Evolutionary conservation across 495 filamentous ascomycete species (phyloP).

Genomic region (Podospora appendiculata): DNA sequence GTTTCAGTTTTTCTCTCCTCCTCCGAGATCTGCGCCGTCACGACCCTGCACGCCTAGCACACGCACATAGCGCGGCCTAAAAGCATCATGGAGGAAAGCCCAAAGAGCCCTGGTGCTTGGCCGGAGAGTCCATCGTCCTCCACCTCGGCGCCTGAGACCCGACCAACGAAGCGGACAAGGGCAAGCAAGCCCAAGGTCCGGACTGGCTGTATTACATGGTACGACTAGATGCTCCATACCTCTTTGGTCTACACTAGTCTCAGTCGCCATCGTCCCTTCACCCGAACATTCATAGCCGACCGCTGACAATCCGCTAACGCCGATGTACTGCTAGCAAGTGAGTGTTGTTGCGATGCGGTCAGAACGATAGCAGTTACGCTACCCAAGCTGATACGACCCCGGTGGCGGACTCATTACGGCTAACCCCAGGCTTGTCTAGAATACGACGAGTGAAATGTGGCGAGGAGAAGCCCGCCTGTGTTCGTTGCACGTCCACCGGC

Average conservation of each 20-base stretch:
- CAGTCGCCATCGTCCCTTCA: too few relatives aligned
- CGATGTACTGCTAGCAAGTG: not conserved
- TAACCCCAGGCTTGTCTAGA: not conserved
- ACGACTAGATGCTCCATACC: not conserved
- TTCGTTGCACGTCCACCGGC: slow-evolving; percentile 20
- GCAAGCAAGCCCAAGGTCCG: slow-evolving; percentile 1
- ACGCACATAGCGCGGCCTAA: not conserved
- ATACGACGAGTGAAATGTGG: slow-evolving; percentile 34
- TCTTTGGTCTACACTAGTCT: not conserved
- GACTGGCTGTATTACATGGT: slow-evolving; percentile 18
- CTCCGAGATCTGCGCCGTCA: too few relatives aligned
- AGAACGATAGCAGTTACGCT: too few relatives aligned
- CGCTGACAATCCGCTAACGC: not conserved
- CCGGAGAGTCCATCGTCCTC: slow-evolving; percentile 10
- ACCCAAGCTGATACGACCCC: too few relatives aligned
- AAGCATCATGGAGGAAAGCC: not conserved
- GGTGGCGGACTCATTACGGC: not conserved
- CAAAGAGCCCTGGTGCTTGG: not conserved
- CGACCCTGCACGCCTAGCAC: too few relatives aligned
- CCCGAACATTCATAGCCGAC: too few relatives aligned
- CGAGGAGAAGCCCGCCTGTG: slow-evolving; percentile 24
- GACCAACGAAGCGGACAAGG: slow-evolving; percentile 18
- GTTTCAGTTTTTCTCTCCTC: too few relatives aligned
- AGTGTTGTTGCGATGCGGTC: not conserved
- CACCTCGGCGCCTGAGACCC: not conserved